phyloP scores from a whole-genome alignment of 2,329 filamentous ascomycete genomes.

The Fusarium tuaranense region DNA sequence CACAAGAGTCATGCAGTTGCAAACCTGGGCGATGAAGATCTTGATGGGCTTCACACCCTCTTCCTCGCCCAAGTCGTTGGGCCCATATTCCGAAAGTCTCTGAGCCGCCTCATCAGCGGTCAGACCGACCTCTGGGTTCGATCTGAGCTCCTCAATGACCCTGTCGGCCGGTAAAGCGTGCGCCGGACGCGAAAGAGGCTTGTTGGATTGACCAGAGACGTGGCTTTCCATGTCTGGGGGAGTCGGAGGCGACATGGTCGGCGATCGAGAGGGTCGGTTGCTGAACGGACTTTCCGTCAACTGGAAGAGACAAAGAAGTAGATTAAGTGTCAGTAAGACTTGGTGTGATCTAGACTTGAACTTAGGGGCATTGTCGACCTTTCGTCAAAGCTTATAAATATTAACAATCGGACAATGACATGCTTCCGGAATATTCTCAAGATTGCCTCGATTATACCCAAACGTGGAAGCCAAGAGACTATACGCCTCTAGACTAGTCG shows the following conservation, averaged over 20 bases:
- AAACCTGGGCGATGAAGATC: conserved; percentile 73
- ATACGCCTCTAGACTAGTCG: not conserved
- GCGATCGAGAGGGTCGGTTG: not conserved
- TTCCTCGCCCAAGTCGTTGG: conserved; percentile 72
- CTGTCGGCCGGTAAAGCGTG: conserved; percentile 68
- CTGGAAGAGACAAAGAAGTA: not conserved
- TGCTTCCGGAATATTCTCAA: not conserved
- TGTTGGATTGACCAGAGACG: conserved; percentile 57
- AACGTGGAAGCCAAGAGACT: conserved; percentile 6
- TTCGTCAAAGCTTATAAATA: not conserved
- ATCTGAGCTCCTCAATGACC: conserved; percentile 65
- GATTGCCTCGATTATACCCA: not conserved
- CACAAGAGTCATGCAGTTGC: conserved; percentile 77
- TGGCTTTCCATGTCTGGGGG: conserved; percentile 19
- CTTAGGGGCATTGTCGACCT: not conserved
- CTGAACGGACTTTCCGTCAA: not conserved
- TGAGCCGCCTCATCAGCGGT: conserved; percentile 63
- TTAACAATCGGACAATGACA: not conserved
- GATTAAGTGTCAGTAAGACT: not conserved
- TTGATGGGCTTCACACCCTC: conserved; percentile 70
- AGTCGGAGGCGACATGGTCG: conserved; percentile 6
- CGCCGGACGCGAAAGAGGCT: conserved; percentile 69
- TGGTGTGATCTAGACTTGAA: not conserved
- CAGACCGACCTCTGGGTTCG: conserved; percentile 69
- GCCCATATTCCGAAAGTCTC: conserved; percentile 67